Percentiles rank a stretch among this genome's conserved stretches.
Conservation (phyloP, 2,329 filamentous ascomycete genomes). For the Pseudogymnoascus sp. region DNA sequence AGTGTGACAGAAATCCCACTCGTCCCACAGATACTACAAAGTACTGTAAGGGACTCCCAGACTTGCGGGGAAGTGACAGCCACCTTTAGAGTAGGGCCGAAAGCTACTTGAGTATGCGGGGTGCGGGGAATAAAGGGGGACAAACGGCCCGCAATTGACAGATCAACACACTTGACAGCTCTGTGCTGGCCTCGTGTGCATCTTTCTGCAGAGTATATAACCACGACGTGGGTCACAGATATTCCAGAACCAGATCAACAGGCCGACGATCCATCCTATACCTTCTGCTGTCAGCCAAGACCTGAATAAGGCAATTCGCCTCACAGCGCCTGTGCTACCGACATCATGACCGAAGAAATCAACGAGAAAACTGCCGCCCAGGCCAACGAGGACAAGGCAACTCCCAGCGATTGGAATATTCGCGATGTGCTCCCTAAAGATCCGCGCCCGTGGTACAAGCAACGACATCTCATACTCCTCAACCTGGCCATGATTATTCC, state of each 20-base stretch:
- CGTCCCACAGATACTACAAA: not conserved
- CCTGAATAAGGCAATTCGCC: not conserved
- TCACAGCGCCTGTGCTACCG: not conserved
- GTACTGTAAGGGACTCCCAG: slow-evolving; percentile 2
- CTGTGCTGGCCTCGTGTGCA: not conserved
- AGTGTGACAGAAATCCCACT: not conserved
- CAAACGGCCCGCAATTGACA: slow-evolving; percentile 2
- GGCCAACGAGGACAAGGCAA: not conserved
- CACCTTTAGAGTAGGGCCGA: not conserved
- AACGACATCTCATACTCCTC: slow-evolving; percentile 15
- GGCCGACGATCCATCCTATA: not conserved
- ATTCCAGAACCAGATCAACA: slow-evolving; percentile 5
- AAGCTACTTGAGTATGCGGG: not conserved
- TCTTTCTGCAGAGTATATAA: not conserved
- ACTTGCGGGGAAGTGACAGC: not conserved
- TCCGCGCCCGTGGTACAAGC: slow-evolving; percentile 16
- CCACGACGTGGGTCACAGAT: not conserved
- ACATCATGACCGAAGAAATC: slow-evolving; percentile 2
- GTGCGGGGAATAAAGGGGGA: slow-evolving; percentile 1
- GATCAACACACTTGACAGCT: slow-evolving; percentile 1
- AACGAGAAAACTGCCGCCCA: not conserved
- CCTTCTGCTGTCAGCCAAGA: not conserved
- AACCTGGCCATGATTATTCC: slow-evolving; percentile 12
- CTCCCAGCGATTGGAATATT: not conserved
- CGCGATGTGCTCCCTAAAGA: slow-evolving; percentile 12